These are phyloP conservation scores for Pythium angustatum DNA, from an alignment of 352 stramenopile genomes.

Conservation along the genomic window DNA sequence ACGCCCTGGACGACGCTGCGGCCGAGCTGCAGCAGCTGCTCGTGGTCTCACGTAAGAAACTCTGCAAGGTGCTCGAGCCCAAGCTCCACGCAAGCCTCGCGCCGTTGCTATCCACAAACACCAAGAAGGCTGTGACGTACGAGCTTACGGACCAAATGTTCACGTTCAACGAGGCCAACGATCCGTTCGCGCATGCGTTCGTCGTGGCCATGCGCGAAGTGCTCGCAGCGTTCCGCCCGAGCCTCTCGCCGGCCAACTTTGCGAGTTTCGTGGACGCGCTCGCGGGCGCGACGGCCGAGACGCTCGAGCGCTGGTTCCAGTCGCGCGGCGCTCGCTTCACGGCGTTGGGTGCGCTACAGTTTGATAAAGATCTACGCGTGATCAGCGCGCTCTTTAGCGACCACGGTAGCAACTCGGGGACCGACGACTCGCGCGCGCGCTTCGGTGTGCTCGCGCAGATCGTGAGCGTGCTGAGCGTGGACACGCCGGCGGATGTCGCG, in stretches of 20 bases:
- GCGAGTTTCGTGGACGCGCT: conserved; percentile 49
- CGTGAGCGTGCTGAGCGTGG: conserved; percentile 70
- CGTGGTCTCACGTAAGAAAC: conserved; percentile 66
- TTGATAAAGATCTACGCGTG: conserved; percentile 85
- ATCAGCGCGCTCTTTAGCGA: conserved; percentile 63
- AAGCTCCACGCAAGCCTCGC: conserved; percentile 61
- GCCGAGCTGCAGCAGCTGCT: conserved; percentile 72
- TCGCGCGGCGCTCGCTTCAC: conserved; percentile 61
- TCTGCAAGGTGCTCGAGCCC: conserved; percentile 74
- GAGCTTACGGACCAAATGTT: conserved; percentile 86
- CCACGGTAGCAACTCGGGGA: conserved; percentile 28
- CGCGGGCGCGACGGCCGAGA: conserved; percentile 40
- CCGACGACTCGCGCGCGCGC: conserved; percentile 37
- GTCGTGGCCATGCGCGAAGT: conserved; percentile 59
- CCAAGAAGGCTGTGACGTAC: conserved; percentile 63
- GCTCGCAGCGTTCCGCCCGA: conserved; percentile 49
- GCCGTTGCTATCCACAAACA: conserved; percentile 45
- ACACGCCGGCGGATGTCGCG: conserved; percentile 67
- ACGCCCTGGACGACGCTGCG: conserved; percentile 70
- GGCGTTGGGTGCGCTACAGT: conserved; percentile 81
- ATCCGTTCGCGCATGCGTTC: conserved; percentile 81
- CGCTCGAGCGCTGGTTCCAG: conserved; percentile 71
- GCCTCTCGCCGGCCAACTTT: conserved; percentile 65
- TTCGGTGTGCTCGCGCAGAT: conserved; percentile 72
- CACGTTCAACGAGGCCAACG: conserved; percentile 87